Base-by-base conservation (phyloP, 2,329 filamentous ascomycete species). In the Penicillium olsonii region DNA sequence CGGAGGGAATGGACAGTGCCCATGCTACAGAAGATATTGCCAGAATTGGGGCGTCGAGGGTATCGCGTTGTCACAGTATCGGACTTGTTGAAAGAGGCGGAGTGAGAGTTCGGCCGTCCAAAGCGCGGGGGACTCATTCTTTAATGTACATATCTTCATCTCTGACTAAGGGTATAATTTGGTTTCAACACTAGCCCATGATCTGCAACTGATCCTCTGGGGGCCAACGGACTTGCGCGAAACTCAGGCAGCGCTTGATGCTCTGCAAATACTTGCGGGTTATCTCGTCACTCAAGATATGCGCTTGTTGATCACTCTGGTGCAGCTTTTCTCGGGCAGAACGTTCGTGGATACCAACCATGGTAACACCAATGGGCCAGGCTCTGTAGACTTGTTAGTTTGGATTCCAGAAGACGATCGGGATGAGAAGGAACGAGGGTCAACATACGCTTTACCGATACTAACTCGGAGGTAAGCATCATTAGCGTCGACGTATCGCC, bases 281-380 rank as follows among this genome's bases (percentile, higher is more conserved):
- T 37, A 88, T 85, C 75, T 99, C 94, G 68, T 97, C 94, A 50
- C 91, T 92, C 86, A 99, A 91, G 62, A 97, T 96, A 70, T 99
- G 92, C 4, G 92, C 94, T 64, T 91, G 87, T 58, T 83, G 81
- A 56, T 83, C 82, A 53, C 77, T 80, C 69, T 94, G 84, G 68
- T 97, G 92, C 52, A 99, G 76, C 75, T 99, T 99, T 75, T 99
- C 94, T 55, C 94, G 84, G 17, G 94, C 92, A 59, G 88, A 94
- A 66, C 94, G 85, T 78, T 97, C 94, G 82, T 99, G 94, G 63
- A 99, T 99, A 78, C 94, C 94, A 65, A 99, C 94, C 94, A 97
- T 99, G 70, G 94, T 99, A 33, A 99, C 94, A 73, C 94, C 94
- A 65, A 99, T 99, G 19, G 94, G 94, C 94, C 94, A 99, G 14